Base-by-base conservation (phyloP, 345 rosid genomes). In the Populus simonii region DNA sequence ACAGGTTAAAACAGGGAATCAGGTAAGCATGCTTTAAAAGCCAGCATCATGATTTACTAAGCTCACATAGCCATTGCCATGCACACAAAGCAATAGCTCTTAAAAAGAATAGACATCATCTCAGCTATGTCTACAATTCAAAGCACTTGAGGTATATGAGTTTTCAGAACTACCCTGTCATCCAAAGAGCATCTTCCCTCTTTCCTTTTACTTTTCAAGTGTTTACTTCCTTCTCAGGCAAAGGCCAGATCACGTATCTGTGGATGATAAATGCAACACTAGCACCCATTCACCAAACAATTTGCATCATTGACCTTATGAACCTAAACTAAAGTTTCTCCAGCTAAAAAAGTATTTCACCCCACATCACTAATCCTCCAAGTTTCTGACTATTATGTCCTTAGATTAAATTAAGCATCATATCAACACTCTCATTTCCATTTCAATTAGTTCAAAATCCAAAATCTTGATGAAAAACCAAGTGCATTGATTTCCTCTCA, bases 271-370 rank as follows among this genome's bases (percentile, higher is more conserved):
- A 59, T 59, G 65, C 65, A 59, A 5, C 65, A 23, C 65, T 23
- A n/a, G 65, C 65, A 59, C 29, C 65, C 65, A 59, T 59, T 59
- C 65, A n/a, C 65, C 23, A 59, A 59, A 59, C 65, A 59, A 59
- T 59, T 59, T 59, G 6, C 25, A 12, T 12, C 65, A 59, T 59
- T 59, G 65, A 59, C 29, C 27, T 59, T n/a, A n/a, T 57, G 62
- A n/a, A 23, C 65, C 15, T 59, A 25, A n/a, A 59, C 16, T 59
- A 10, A 55, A 59, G 65, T 59, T 59, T 59, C 65, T 23, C 15
- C 29, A 59, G 29, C 65, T 59, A 10, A 59, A 10, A 57, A n/a
- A 15, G 6, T 23, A 23, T 23, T 1, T n/a, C 29, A 23, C 65
- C 27, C 65, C 12, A 59, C 4, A 59, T 23, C 65, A 23, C 16